Conservation (phyloP, 148 eudicot genomes). For the Fagopyrum tataricum region DNA sequence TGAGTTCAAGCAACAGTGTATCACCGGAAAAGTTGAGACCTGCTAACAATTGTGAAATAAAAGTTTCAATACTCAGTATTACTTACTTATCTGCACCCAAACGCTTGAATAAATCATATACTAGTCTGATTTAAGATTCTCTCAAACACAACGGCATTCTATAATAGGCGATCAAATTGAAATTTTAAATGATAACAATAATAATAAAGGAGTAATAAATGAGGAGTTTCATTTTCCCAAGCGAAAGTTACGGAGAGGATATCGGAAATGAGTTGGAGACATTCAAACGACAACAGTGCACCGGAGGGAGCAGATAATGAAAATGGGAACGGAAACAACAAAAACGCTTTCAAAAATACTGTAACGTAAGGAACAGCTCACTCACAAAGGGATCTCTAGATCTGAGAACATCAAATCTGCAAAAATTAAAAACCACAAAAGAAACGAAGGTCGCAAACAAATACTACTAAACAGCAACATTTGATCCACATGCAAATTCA, state of each 20-base stretch:
- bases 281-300: neutral
- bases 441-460: neutral
- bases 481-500: conserved; percentile 5
- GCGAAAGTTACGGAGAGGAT: conserved; percentile 8
- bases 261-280: conserved; percentile 12
- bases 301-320: neutral
- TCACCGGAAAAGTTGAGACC: neutral
- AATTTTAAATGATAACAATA: neutral
- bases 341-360: neutral
- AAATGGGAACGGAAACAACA: neutral
- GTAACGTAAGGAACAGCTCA: conserved; percentile 3
- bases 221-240: conserved; percentile 11
- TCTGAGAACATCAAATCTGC: conserved; percentile 38
- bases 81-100: neutral
- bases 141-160: conserved; percentile 19
- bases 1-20: neutral
- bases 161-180: neutral
- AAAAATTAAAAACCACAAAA: conserved; percentile 12
- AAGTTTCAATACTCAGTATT: neutral
- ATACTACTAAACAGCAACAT: neutral
- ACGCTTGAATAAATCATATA: conserved; percentile 13
- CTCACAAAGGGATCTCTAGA: conserved; percentile 20
- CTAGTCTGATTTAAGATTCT: conserved; percentile 13
- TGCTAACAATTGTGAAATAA: neutral
- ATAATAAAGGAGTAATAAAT: conserved; percentile 1